Base-by-base conservation (phyloP, 192 early-diverging fungal species). In the Coemansia sp. region DNA sequence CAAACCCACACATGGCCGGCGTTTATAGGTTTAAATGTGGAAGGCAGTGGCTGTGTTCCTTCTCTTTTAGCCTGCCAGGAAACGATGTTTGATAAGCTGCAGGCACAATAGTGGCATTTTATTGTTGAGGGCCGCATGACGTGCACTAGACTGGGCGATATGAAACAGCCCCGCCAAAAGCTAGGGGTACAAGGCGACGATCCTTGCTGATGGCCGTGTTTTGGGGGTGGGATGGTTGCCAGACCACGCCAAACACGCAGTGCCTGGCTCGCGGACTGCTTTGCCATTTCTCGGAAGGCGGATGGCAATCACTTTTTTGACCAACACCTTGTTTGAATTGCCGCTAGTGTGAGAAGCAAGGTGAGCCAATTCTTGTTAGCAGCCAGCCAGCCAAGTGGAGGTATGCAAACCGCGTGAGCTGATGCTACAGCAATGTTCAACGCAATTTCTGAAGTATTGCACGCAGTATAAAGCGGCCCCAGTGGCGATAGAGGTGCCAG, bases 171-270 rank as follows among this genome's bases (percentile, higher is more conserved):
- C 6, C 9, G 24, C 13, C 11, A 53, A 53, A 53, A 6, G 51
- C 51, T 53, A 53, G 51, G 51, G 51, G 51, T 6, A 53, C 24
- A 53, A 33, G 51, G 51, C 24, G 50, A 4, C 50, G 51, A 55
- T 55, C 51, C 51, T 33, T 26, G 6, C 28, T 31, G 51, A 8
- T 45, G 43, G 18, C 26, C 14, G 24, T 33, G 14, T 55, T 55
- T 55, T 26, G 51, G 26, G 51, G 28, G 2, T 16, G 51, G 24
- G 26, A 31, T 5, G n/a, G 23, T 26, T 50, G 46, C 23, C 46
- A 50, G 48, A 50, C 48, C 48, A 26, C 23, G 24, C 23, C 48
- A 26, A 50, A 21, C 48, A 50, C 48, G 48, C 48, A 50, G 26
- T 26, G 48, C 48, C 23, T 10, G 13, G 48, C 51, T 45, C 43